A percentile compares a stretch with the other conserved stretches of the same genome.
These are phyloP conservation scores for Zea luxurians DNA, from an alignment of 176 grass and related monocot genomes.

Conservation along the genomic window DNA sequence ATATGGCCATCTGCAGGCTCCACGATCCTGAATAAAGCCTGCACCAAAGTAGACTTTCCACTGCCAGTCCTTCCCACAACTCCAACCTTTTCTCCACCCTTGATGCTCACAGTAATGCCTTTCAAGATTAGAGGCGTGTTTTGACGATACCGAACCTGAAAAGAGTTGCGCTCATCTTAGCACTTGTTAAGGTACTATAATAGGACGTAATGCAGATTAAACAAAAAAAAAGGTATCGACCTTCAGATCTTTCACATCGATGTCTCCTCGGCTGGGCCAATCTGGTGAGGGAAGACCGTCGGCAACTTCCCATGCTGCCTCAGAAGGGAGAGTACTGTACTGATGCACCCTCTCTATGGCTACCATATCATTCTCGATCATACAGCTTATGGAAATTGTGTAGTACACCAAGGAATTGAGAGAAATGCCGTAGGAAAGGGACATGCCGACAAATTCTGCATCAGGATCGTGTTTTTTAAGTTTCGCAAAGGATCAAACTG, in stretches of 20 bases:
- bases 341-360: constrained; percentile 88
- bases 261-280: constrained; percentile 72
- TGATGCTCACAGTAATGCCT: constrained; percentile 71
- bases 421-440: constrained; percentile 92
- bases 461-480: neutral
- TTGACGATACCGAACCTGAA: constrained; percentile 78
- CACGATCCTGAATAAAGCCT: constrained; percentile 84
- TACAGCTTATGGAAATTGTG: constrained; percentile 68
- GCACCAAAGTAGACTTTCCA: constrained; percentile 87
- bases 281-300: constrained; percentile 55
- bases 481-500: neutral
- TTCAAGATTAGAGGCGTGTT: constrained; percentile 92
- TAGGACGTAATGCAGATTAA: neutral
- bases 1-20: constrained; percentile 77
- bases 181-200: neutral
- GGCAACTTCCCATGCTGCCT: constrained; percentile 76
- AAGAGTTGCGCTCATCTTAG: neutral
- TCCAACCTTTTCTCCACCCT: constrained; percentile 79
- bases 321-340: constrained; percentile 74
- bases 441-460: constrained; percentile 91
- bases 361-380: constrained; percentile 87
- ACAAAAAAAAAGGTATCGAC: constrained; percentile 36
- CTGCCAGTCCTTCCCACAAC: constrained; percentile 91
- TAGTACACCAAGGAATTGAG: constrained; percentile 75
- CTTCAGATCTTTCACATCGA: constrained; percentile 78